Evolutionary conservation across 768 basidiomycete species (phyloP), one percentile per base, ranked within the genome.

Genomic region (Termitomyces bulborhizus): DNA sequence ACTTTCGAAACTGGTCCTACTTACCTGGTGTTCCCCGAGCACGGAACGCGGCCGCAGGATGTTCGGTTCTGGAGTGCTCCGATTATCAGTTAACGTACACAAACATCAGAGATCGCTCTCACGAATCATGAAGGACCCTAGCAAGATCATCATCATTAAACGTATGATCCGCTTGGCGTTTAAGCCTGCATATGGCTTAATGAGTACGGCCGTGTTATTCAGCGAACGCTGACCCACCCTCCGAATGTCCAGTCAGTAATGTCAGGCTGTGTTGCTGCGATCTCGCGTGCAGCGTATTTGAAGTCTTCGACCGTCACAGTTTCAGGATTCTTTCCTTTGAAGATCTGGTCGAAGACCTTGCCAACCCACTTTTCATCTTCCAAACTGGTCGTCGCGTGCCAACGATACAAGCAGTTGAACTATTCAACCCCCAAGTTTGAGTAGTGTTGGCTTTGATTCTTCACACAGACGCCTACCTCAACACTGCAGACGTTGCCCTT

Each of bases 371-470:
- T 68, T 64, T 88, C 90, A 51, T 92, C 90, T 51, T 78, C 76
- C 15, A 64, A 61, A 43, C 86, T 90, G 0, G 86, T 89, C 0
- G 90, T 91, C 1, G 91, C 85, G 45, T 93, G 91, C 91, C 91
- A 76, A 18, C 88, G 81, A 68, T 93, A 93, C 53, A 93, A 70
- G 62, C 86, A 87, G 62, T 93, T 93, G 74, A 93, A 93, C 86
- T 89, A 39, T 9, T 46, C 29, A 4, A 44, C 15, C 50, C 50
- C 60, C 32, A 27, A 11, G 13, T 27, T 1, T 46, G n/a, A 46
- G 12, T n/a, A 18, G 16, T 12, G 7, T 34, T 36, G 7, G 8
- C 6, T 29, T 18, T 6, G 8, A 3, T 12, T 3, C 11, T 13
- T 27, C n/a, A 4, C 5, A 37, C 3, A 12, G n/a, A 44, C 16